phyloP scores from a whole-genome alignment of 352 stramenopile species.

The Phytopythium ostracodes region DNA sequence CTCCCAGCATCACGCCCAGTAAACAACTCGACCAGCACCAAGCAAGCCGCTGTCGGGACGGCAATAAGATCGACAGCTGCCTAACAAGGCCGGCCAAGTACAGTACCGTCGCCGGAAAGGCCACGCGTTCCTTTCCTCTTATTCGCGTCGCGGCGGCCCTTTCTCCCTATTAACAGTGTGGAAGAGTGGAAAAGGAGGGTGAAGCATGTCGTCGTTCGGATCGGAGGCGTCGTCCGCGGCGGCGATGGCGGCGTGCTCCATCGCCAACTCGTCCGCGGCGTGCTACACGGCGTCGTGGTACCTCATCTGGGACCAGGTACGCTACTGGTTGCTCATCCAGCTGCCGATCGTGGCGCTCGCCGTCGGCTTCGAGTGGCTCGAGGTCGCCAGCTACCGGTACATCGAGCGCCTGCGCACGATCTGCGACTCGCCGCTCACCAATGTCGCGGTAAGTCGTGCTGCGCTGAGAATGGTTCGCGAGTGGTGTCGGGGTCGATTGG shows the following conservation, averaged over 20 bases:
- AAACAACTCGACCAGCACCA: no score
- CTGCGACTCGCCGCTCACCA: slow-evolving; percentile 67
- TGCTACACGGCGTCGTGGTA: slow-evolving; percentile 85
- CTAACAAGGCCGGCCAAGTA: no score
- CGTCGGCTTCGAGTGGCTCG: slow-evolving; percentile 81
- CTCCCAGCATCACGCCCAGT: no score
- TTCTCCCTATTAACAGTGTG: background rate
- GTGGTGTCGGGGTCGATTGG: background rate
- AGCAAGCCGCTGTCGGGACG: no score
- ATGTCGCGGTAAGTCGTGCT: slow-evolving; percentile 43
- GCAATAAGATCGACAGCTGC: background rate
- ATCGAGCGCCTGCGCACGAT: slow-evolving; percentile 64
- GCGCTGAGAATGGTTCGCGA: background rate
- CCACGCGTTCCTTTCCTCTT: background rate
- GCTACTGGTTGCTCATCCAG: slow-evolving; percentile 77
- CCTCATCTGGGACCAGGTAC: slow-evolving; percentile 77
- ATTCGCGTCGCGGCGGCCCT: slow-evolving; percentile 4
- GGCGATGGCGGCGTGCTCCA: slow-evolving; percentile 35
- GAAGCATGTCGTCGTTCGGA: background rate
- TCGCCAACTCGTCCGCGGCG: slow-evolving; percentile 42
- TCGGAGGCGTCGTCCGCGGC: background rate
- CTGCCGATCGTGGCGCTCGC: slow-evolving; percentile 59
- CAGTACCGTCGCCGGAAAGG: background rate
- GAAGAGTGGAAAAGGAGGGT: background rate
- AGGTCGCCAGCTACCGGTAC: slow-evolving; percentile 52